Evolutionary conservation across 2,329 filamentous ascomycete species (phyloP).

Genomic region (Boeremia exigua): DNA sequence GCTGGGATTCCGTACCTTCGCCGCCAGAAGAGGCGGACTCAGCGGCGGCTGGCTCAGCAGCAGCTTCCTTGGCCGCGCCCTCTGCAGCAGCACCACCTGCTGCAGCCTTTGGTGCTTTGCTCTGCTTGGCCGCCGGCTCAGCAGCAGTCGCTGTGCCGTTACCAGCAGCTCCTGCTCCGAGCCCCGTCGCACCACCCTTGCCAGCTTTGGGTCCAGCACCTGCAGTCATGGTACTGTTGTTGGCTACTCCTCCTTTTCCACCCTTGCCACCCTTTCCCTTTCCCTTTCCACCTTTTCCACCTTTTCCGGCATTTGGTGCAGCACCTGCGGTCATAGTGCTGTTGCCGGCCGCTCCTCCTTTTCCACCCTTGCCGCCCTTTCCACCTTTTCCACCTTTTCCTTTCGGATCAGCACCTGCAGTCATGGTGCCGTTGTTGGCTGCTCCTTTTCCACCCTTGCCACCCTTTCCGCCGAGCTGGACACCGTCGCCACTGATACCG

Average conservation of each 20-base stretch:
- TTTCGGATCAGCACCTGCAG: conserved; percentile 4
- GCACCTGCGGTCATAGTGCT: no score
- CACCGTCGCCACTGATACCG: conserved; percentile 33
- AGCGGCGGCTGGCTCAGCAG: neutral
- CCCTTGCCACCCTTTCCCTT: conserved; percentile 21
- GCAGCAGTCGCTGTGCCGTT: neutral
- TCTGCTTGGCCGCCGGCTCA: conserved; percentile 4
- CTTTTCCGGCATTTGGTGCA: no score
- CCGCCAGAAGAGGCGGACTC: conserved; percentile 8
- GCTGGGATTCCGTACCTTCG: conserved; percentile 25
- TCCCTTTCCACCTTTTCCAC: conserved; percentile 17
- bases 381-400: neutral
- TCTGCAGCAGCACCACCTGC: conserved; percentile 8
- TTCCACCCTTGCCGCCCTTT: no score
- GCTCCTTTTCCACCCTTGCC: conserved; percentile 2
- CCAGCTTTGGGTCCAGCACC: conserved; percentile 2
- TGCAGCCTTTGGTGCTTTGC: conserved; percentile 11
- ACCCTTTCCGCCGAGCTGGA: conserved; percentile 29
- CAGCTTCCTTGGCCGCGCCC: conserved; percentile 11
- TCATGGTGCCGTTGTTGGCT: conserved; percentile 14
- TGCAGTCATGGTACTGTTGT: conserved; percentile 14
- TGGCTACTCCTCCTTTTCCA: neutral
- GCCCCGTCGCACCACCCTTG: neutral
- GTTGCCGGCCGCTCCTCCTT: no score
- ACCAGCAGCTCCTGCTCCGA: conserved; percentile 3